Evolutionary conservation across 768 basidiomycete species (phyloP), one percentile per base, ranked within the genome.

Genomic region (Tephrocybe sp.): DNA sequence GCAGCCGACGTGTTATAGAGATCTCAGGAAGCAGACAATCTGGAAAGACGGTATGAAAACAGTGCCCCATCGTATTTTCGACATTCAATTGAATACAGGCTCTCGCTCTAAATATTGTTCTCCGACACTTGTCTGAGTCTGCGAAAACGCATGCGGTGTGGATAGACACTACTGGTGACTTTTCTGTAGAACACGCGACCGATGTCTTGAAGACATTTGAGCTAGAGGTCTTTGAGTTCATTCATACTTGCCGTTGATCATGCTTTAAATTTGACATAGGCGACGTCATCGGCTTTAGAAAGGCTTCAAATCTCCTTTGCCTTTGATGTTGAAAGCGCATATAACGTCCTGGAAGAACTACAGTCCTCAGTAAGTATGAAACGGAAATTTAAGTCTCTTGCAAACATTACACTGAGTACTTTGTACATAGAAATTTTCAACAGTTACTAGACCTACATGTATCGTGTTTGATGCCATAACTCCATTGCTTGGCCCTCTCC

Each of bases 141-240:
- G 49, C 55, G 16, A 57, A 72, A n/a, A 63, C 72, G 2, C 71
- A 62, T 44, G 80, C 73, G 1, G 61, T 82, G 5, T 92, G 89
- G 89, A 75, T 92, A 40, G 89, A 92, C 59, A 85, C 84, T 9
- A 75, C 74, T 0, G 86, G 87, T 1, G 80, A 80, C 53, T 87
- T 90, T 61, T 77, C 84, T 33, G 69, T 71, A 0, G 77, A 80
- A 19, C 70, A 72, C 34, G 75, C 80, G 2, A 53, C 65, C 3
- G 59, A 68, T 17, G 57, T 83, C 14, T 53, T 81, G 23, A 53
- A 63, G 48, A 58, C 58, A 12, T 57, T 62, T 41, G 54, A 57
- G 54, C 65, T 56, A 56, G 60, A 68, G 61, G 56, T 63, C 39
- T 19, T n/a, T 22, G 35, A 13, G 45, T 11, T 20, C 23, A 14